Evolutionary conservation across 805 yeast genomes (phyloP), one percentile per base, ranked within the genome.

Genomic region (Candida boleticola): DNA sequence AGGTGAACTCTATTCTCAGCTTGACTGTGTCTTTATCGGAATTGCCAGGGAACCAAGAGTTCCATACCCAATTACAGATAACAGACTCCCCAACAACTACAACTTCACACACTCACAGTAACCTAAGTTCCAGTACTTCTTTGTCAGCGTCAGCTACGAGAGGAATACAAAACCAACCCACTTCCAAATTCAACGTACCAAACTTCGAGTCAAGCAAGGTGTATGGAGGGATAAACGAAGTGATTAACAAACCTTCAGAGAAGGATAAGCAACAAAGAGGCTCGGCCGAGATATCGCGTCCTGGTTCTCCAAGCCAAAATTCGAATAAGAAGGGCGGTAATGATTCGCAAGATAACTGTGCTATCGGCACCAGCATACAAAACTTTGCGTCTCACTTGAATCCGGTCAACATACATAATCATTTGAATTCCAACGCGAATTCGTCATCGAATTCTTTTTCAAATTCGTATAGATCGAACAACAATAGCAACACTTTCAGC

Each of bases 1-100:
- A 88, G 50, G 80, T 92, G 16, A 92, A 92, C 59, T 83, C 95
- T 2, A 84, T 88, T n/a, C 61, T 85, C 30, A 82, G 76, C 45
- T 46, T 88, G 32, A 73, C 82, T 1, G 65, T 86, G n/a, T 67
- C 69, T 4, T 60, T 85, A 50, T 71, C 67, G 32, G 73, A 69
- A 44, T 57, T 68, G 17, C 66, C 74, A 3, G 43, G 63, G 3
- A 55, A 65, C 44, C 54, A 52, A 32, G 74, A 68, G 32, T 70
- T 70, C 55, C 73, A 66, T 46, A 70, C 76, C 2, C 73, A 61
- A 42, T 55, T 70, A 29, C 68, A 61, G 33, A 60, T 69, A 5
- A 51, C 56, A 9, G 74, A 69, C 36, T 47, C 53, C 6, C 45
- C 45, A 26, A 9, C 19, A 18, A 36, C 18, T 18, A 23, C 13